Base-by-base conservation (phyloP, 345 rosid genomes). In the Syzygium oleosum region DNA sequence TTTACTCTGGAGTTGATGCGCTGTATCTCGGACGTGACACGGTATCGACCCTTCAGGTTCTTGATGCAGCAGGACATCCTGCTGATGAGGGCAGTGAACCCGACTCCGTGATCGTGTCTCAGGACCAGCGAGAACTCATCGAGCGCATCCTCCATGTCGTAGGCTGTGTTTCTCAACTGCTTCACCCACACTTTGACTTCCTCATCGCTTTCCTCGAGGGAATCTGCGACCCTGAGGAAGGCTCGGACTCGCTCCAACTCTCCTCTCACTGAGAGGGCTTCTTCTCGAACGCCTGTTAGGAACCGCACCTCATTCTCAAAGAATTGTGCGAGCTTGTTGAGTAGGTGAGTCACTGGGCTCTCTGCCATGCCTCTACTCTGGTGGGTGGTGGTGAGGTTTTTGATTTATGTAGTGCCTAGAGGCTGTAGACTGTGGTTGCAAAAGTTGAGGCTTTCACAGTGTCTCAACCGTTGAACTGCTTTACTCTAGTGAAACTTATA, bases 61-160 rank as follows among this genome's bases (percentile, higher is more conserved):
- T 55, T 88, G 31, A 90, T 43, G 52, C 87, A 87, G 87, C 90
- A 87, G 41, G 89, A 85, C 51, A 88, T 21, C 85, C 79, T 87
- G 25, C 49, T 8, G 52, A 89, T 78, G 29, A 88, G 84, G 23
- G 87, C 88, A 43, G 59, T 85, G 86, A 84, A 51, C 1, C 89
- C 91, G 6, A 63, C 51, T 1, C 85, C 87, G 31, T 89, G 89
- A 23, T 84, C 84, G 17, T 87, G 87, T 7, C 85, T 52, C 7
- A 91, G 86, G 85, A 87, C 90, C 56, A 86, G 92, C 65, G 63
- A 29, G 85, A 86, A 91, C 38, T 90, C 93, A 53, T 91, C 92
- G 7, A 91, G 84, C 55, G 84, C 31, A 84, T 91, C 93, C 85
- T 91, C 93, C 63, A 85, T 89, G 38, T 87, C 88, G 52, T 89